Percentiles rank a stretch among this genome's conserved stretches.
These are phyloP conservation scores for Phylloporus arenicola DNA, from an alignment of 768 basidiomycete genomes.

Conservation along the genomic window DNA sequence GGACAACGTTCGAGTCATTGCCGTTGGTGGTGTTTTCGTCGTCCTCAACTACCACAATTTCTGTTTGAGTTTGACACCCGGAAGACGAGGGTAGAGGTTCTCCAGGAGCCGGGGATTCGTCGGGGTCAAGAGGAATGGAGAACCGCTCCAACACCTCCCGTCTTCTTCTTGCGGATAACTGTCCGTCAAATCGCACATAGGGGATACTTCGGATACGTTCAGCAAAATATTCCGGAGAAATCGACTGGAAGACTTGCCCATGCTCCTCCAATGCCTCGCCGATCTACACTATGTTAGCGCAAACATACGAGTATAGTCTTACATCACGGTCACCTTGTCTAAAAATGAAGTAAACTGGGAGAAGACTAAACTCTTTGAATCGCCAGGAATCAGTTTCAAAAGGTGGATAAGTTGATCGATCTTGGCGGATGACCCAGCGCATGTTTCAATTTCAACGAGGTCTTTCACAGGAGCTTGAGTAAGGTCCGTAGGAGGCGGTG, in stretches of 20 bases:
- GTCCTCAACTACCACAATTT: conserved; percentile 1
- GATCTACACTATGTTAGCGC: conserved; percentile 44
- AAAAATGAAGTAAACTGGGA: conserved; percentile 86
- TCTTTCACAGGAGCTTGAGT: conserved; percentile 53
- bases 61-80: conserved; percentile 5
- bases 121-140: conserved; percentile 54
- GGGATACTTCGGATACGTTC: conserved; percentile 47
- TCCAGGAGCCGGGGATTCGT: conserved; percentile 15
- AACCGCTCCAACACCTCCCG: conserved; percentile 75
- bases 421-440: conserved; percentile 70
- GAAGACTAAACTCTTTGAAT: conserved; percentile 82
- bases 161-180: conserved; percentile 75
- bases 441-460: conserved; percentile 37
- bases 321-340: conserved; percentile 50
- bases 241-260: conserved; percentile 39
- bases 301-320: not conserved
- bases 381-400: conserved; percentile 57
- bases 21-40: conserved; percentile 20
- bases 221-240: not conserved
- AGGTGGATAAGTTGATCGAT: conserved; percentile 76
- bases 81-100: conserved; percentile 12
- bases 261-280: conserved; percentile 60
- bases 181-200: conserved; percentile 79
- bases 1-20: conserved; percentile 34
- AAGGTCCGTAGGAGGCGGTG: conserved; percentile 59